Base-by-base conservation (phyloP, 345 rosid genomes). In the Firmiana major region DNA sequence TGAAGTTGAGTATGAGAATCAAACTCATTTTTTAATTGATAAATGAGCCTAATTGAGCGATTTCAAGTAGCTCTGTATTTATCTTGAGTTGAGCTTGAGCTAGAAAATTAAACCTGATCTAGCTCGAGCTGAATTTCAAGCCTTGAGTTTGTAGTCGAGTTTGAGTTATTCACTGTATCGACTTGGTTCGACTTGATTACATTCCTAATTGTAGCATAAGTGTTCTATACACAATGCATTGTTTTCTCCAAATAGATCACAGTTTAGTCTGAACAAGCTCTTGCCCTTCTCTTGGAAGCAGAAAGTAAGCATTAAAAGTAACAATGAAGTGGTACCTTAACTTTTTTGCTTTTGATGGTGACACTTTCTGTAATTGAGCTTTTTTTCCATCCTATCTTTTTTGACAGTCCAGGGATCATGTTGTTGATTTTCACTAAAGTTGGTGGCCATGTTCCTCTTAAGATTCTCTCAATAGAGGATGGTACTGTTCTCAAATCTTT, bases 381-480 rank as follows among this genome's bases (percentile, higher is more conserved):
- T 28, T 22, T 16, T 71, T 59, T 79, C 64, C 64, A 53, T 77
- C 7, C 22, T 24, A 36, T 6, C 5, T 75, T 40, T 74, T 64
- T 49, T 46, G 10, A 66, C 90, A 95, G 99, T 81, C 99, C 99
- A 19, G 98, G 99, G 75, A 93, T 96, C 79, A 93, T 96, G 99
- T 76, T 96, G 78, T 84, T 96, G 90, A 96, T 96, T 63, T 96
- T 91, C 87, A 85, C 91, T 82, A 87, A 96, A 86, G 86, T 89
- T 74, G 83, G 85, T 17, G 79, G 97, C 84, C 92, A 92, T 40
- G 97, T 96, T 70, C 94, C 93, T 78, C 86, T 96, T 59, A 90
- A 90, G 85, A 92, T 96, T 83, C 86, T 96, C 7, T 93, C 98
- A 15, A 96, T 96, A 80, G 99, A 96, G 88, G 99, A 96, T 85